Percentiles rank a stretch among this genome's conserved stretches.
These are phyloP conservation scores for Oryza officinalis DNA, from an alignment of 176 grass and related monocot species.

Conservation along the genomic window DNA sequence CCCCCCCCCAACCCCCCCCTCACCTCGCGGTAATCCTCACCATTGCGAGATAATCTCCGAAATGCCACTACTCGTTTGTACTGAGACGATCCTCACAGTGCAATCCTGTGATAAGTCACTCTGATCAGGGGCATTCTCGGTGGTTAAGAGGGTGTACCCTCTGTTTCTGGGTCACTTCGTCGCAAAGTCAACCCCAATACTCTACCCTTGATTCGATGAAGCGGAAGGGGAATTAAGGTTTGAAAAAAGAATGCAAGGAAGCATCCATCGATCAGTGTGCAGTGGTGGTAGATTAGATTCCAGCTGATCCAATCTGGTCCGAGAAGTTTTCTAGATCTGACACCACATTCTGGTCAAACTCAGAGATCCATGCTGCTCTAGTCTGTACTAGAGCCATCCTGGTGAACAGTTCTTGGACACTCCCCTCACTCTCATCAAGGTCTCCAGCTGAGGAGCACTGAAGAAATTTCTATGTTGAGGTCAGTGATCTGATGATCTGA, in stretches of 20 bases:
- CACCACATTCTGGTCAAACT: conserved; percentile 51
- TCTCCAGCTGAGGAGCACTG: background rate
- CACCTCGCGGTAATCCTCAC: background rate
- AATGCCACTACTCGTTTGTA: background rate
- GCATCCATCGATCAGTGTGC: background rate
- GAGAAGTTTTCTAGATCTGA: conserved; percentile 51
- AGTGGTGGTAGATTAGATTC: conserved; percentile 16
- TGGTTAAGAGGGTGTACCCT: background rate
- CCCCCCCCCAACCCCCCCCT: background rate
- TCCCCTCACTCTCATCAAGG: background rate
- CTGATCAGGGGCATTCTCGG: background rate
- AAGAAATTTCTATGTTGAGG: conserved; percentile 38
- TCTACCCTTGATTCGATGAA: conserved; percentile 12
- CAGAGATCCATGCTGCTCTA: conserved; percentile 24
- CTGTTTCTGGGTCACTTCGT: conserved; percentile 43
- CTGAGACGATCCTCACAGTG: background rate
- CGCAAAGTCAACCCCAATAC: conserved; percentile 42
- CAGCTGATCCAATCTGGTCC: conserved; percentile 49
- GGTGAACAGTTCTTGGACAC: background rate
- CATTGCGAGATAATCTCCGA: background rate
- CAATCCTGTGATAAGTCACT: background rate
- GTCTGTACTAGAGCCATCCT: background rate
- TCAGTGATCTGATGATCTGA: conserved; percentile 13
- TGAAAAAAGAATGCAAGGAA: background rate
- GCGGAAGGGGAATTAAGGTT: background rate